phyloP scores from a whole-genome alignment of 2,329 filamentous ascomycete species.

The Ophiosphaerella korrae region DNA sequence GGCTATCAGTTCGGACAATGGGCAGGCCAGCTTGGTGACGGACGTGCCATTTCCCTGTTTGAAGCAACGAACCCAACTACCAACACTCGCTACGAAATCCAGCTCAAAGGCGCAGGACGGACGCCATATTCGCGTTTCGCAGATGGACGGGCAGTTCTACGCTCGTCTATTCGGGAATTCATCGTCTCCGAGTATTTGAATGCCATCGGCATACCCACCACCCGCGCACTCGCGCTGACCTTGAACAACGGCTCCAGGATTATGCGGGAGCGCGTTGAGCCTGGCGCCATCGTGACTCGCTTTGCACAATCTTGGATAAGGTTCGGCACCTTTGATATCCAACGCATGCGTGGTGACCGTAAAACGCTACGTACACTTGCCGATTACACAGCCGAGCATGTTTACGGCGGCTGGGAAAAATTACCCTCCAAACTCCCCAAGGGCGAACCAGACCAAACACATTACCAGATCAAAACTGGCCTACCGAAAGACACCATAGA shows the following conservation, averaged over 20 bases:
- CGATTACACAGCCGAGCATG: slow-evolving; percentile 84
- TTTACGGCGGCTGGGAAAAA: slow-evolving; percentile 86
- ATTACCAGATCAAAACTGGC: slow-evolving; percentile 51
- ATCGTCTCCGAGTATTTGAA: slow-evolving; percentile 88
- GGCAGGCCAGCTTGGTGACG: slow-evolving; percentile 95
- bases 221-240: slow-evolving; percentile 82
- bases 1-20: slow-evolving; percentile 76
- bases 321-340: slow-evolving; percentile 95
- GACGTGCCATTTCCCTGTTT: slow-evolving; percentile 91
- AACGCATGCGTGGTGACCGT: slow-evolving; percentile 79
- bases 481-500: slow-evolving; percentile 65
- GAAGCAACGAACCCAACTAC: slow-evolving; percentile 79
- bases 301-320: slow-evolving; percentile 92
- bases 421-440: slow-evolving; percentile 65
- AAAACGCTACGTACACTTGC: slow-evolving; percentile 73
- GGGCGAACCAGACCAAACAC: slow-evolving; percentile 56
- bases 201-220: slow-evolving; percentile 83
- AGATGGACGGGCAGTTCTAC: slow-evolving; percentile 89
- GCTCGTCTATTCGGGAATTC: slow-evolving; percentile 93
- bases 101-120: slow-evolving; percentile 90
- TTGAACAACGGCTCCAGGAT: slow-evolving; percentile 68
- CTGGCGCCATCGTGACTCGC: slow-evolving; percentile 87
- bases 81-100: slow-evolving; percentile 80
- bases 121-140: slow-evolving; percentile 97
- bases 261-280: slow-evolving; percentile 78